Evolutionary conservation across 805 yeast species (phyloP), one percentile per base, ranked within the genome.

Genomic region (Yarrowia sp.): DNA sequence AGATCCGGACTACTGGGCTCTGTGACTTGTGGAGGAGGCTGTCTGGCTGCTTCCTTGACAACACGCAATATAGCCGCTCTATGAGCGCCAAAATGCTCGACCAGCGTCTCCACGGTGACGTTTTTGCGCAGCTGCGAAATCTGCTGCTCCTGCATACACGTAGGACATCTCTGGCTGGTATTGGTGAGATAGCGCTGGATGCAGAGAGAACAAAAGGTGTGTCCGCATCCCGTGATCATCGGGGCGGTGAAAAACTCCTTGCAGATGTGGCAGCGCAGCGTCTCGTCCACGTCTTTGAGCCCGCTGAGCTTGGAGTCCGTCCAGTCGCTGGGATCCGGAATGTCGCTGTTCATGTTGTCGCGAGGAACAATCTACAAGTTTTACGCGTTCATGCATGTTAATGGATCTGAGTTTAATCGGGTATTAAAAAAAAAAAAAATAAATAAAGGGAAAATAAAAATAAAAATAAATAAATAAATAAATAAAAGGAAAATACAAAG

Each of bases 141-240:
- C 73, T 86, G 84, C 38, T 88, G 84, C 71, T 87, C 90, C 33
- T 84, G 81, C 30, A 88, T 83, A 76, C 98, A 93, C 63, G 90
- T 77, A 0, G 98, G 97, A 74, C 98, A 93, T 15, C 66, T n/a
- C 69, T 82, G 79, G 19, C 84, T 83, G 38, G 84, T 85, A 44
- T 77, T 77, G n/a, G 86, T 79, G 46, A 93, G 77, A 70, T 88
- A 86, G 70, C 89, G 85, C 68, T 97, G 81, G 36, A 93, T 90
- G 76, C 98, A 93, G 14, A 87, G 82, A 0, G 97, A 91, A 77
- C 98, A 93, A 76, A 92, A 93, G 0, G 93, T 87, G 76, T 93
- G 98, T 43, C 90, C 88, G 79, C 98, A 93, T 1, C 88, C 84
- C 0, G 97, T 90, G 50, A 89, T 78, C 43, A 91, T 91, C 1